Evolutionary conservation across 2,329 filamentous ascomycete genomes (phyloP).

Genomic region (Paraphaeosphaeria minitans): DNA sequence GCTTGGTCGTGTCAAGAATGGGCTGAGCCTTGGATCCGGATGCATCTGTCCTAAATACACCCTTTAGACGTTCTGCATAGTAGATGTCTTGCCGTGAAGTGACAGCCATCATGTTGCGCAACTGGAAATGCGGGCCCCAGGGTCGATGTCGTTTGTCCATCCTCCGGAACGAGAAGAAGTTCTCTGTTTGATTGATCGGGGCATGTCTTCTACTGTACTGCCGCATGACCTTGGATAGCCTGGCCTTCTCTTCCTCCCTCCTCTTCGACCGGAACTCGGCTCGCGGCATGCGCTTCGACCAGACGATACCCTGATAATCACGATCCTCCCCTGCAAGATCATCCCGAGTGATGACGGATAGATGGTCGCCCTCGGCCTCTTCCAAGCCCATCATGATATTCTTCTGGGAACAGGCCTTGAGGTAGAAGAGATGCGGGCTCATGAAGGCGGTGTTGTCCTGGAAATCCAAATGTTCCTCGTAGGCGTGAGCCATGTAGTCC

Average conservation of each 20-base stretch:
- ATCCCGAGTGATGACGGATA: constrained; percentile 30
- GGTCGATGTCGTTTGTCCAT: constrained; percentile 57
- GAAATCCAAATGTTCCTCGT: constrained; percentile 37
- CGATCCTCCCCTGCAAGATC: constrained; percentile 42
- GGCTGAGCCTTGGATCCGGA: constrained; percentile 49
- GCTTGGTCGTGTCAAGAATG: constrained; percentile 56
- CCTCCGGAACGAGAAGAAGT: constrained; percentile 55
- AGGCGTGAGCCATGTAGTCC: constrained; percentile 28
- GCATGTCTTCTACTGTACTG: constrained; percentile 18
- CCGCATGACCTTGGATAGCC: constrained; percentile 24
- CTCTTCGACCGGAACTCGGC: constrained; percentile 32
- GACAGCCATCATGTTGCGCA: constrained; percentile 62
- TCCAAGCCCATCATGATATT: not conserved
- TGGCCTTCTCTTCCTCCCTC: constrained; percentile 27
- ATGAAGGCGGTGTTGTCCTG: constrained; percentile 36
- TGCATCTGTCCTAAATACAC: constrained; percentile 57
- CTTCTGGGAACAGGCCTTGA: not conserved
- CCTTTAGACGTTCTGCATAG: constrained; percentile 53
- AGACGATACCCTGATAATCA: constrained; percentile 48
- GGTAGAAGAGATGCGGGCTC: constrained; percentile 18
- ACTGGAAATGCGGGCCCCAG: constrained; percentile 62
- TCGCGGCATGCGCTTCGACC: constrained; percentile 38
- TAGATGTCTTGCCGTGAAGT: constrained; percentile 61
- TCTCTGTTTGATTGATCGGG: constrained; percentile 48
- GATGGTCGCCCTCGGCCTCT: not conserved